phyloP scores from a whole-genome alignment of 2,329 filamentous ascomycete species.

The Phialemonium atrogriseum region DNA sequence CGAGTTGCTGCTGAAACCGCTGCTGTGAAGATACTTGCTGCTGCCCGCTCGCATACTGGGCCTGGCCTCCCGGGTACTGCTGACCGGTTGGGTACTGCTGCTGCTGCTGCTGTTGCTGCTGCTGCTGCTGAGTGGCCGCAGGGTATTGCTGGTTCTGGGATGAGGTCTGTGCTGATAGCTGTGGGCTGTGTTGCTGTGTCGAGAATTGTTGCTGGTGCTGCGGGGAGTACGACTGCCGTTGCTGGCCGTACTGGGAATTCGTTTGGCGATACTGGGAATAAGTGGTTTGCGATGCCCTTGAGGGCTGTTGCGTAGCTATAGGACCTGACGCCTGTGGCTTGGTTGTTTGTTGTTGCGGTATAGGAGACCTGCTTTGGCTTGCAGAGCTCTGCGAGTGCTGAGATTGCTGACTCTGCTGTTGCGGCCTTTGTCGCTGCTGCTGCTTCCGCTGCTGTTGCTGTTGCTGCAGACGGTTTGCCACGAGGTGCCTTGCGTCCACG shows the following conservation, averaged over 20 bases:
- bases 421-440: slow-evolving; percentile 14
- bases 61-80: slow-evolving; percentile 12
- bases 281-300: slow-evolving; percentile 9
- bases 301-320: slow-evolving; percentile 13
- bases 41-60: slow-evolving; percentile 10
- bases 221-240: slow-evolving; percentile 15
- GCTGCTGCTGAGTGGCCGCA: slow-evolving; percentile 8
- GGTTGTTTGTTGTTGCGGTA: slow-evolving; percentile 10
- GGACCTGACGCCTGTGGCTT: slow-evolving; percentile 13
- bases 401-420: slow-evolving; percentile 6
- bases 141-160: slow-evolving; percentile 12
- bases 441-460: slow-evolving; percentile 12
- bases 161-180: slow-evolving; percentile 6
- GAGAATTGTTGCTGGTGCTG: slow-evolving; percentile 10
- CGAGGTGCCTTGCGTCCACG: slow-evolving; percentile 7
- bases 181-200: slow-evolving; percentile 8
- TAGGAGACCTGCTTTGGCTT: slow-evolving; percentile 11
- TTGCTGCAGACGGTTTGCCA: slow-evolving; percentile 10
- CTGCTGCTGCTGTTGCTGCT: slow-evolving; percentile 10
- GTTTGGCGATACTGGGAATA: slow-evolving; percentile 11
- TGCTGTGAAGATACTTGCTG: slow-evolving; percentile 16
- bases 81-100: slow-evolving; percentile 9
- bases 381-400: slow-evolving; percentile 10
- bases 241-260: slow-evolving; percentile 10
- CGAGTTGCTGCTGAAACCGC: slow-evolving; percentile 17